These are phyloP conservation scores for Ophiocordyceps sinensis DNA, from an alignment of 2,329 filamentous ascomycete genomes.

Conservation along the genomic window DNA sequence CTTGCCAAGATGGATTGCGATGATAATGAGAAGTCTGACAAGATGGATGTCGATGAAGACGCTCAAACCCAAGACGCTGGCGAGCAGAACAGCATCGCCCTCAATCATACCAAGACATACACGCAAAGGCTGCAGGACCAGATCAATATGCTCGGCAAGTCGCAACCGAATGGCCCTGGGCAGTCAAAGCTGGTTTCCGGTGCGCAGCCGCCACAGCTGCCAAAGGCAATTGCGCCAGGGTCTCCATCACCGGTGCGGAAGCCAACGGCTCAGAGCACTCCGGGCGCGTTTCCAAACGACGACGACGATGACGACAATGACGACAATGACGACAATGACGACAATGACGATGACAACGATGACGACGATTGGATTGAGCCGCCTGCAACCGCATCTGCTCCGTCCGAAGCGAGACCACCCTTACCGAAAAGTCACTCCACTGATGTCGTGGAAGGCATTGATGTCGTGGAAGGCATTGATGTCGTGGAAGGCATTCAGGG, in stretches of 20 bases:
- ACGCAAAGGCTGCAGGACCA: slow-evolving; percentile 86
- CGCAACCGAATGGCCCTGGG: slow-evolving; percentile 31
- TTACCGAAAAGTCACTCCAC: slow-evolving; percentile 46
- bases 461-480: too few relatives aligned
- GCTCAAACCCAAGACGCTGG: slow-evolving; percentile 15
- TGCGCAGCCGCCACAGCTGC: slow-evolving; percentile 16
- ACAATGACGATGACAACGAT: too few relatives aligned
- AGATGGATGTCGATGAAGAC: slow-evolving; percentile 36
- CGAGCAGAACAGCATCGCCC: slow-evolving; percentile 28
- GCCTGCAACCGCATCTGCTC: slow-evolving; percentile 18
- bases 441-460: slow-evolving; percentile 45
- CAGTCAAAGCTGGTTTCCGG: slow-evolving; percentile 29
- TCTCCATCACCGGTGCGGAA: slow-evolving; percentile 14
- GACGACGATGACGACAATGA: slow-evolving; percentile 26
- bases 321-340: too few relatives aligned
- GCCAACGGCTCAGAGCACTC: slow-evolving; percentile 27
- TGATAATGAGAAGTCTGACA: slow-evolving; percentile 33
- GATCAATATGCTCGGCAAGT: slow-evolving; percentile 59
- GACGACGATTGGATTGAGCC: slow-evolving; percentile 51
- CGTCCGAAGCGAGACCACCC: slow-evolving; percentile 27
- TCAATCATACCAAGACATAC: slow-evolving; percentile 68
- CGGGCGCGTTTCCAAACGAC: slow-evolving; percentile 41
- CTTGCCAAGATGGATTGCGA: slow-evolving; percentile 26
- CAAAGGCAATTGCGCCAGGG: slow-evolving; percentile 16
- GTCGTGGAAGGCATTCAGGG: slow-evolving; percentile 41